phyloP scores from a whole-genome alignment of 2,329 filamentous ascomycete species.

The Xylaria sp. region DNA sequence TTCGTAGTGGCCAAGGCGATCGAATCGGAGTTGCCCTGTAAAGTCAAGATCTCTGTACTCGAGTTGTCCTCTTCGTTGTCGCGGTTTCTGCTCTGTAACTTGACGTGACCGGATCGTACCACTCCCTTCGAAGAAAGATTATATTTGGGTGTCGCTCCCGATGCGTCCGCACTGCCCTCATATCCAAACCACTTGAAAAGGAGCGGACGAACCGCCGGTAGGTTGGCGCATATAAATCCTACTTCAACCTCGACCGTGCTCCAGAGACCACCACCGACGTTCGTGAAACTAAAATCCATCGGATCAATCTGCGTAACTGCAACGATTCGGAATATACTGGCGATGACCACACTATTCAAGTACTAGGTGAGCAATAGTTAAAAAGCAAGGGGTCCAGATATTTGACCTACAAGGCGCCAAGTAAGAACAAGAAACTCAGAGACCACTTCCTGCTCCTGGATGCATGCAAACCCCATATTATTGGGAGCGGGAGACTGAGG shows the following conservation, averaged over 20 bases:
- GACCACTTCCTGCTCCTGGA: constrained; percentile 48
- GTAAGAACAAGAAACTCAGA: constrained; percentile 49
- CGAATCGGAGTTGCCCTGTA: constrained; percentile 30
- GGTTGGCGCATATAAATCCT: constrained; percentile 48
- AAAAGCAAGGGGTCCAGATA: background rate
- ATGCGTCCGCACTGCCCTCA: constrained; percentile 33
- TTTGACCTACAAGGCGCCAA: constrained; percentile 49
- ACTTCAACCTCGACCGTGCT: constrained; percentile 48
- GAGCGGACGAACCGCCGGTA: constrained; percentile 44
- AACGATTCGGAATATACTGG: constrained; percentile 48
- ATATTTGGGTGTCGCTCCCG: constrained; percentile 41
- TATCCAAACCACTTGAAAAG: constrained; percentile 44
- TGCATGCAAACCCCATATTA: constrained; percentile 49
- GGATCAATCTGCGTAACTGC: constrained; percentile 45
- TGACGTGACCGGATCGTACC: constrained; percentile 40
- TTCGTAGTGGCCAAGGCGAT: constrained; percentile 37
- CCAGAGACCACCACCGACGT: constrained; percentile 47
- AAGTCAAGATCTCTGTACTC: constrained; percentile 44
- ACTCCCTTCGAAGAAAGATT: constrained; percentile 43
- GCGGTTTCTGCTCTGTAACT: constrained; percentile 40
- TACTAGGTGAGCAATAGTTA: constrained; percentile 27
- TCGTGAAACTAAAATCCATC: constrained; percentile 45
- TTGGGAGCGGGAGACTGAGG: constrained; percentile 48
- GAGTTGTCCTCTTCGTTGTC: constrained; percentile 43
- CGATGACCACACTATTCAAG: constrained; percentile 43